phyloP scores from a whole-genome alignment of 176 grass and related monocot genomes.

The Triticum timopheevii region DNA sequence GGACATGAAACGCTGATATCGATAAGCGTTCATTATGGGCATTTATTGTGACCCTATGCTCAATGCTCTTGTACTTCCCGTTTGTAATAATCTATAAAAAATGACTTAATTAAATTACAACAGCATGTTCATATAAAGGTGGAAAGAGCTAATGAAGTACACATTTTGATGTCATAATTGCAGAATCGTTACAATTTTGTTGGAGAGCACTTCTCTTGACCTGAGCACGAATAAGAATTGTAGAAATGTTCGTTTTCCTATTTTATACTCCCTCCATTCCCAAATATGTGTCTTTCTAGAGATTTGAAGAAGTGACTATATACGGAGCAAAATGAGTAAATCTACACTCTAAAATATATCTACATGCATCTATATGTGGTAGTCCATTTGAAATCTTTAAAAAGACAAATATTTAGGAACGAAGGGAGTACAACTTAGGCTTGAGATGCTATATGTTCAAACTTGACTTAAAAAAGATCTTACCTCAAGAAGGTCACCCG shows the following conservation, averaged over 20 bases:
- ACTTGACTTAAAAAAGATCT: not conserved
- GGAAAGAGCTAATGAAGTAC: not conserved
- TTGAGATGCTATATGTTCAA: not conserved
- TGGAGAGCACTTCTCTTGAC: not conserved
- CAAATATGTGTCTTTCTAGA: too few relatives aligned
- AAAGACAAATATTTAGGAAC: too few relatives aligned
- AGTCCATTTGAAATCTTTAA: too few relatives aligned
- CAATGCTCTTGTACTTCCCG: conserved; percentile 45
- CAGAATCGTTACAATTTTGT: too few relatives aligned
- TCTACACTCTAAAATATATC: too few relatives aligned
- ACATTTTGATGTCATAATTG: not conserved
- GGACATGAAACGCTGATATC: conserved; percentile 10
- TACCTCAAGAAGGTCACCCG: conserved; percentile 48
- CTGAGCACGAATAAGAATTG: not conserved
- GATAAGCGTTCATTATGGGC: conserved; percentile 31
- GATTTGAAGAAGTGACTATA: too few relatives aligned
- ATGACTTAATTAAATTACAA: not conserved
- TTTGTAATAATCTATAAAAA: conserved; percentile 38
- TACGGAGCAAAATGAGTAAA: too few relatives aligned
- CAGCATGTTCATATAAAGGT: not conserved
- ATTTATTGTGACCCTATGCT: conserved; percentile 47
- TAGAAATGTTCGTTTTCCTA: not conserved
- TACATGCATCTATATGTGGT: too few relatives aligned
- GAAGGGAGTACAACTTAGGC: too few relatives aligned
- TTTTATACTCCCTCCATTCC: not conserved